These are phyloP conservation scores for Lasiosphaeria ovina DNA, from an alignment of 495 filamentous ascomycete species.

Conservation along the genomic window DNA sequence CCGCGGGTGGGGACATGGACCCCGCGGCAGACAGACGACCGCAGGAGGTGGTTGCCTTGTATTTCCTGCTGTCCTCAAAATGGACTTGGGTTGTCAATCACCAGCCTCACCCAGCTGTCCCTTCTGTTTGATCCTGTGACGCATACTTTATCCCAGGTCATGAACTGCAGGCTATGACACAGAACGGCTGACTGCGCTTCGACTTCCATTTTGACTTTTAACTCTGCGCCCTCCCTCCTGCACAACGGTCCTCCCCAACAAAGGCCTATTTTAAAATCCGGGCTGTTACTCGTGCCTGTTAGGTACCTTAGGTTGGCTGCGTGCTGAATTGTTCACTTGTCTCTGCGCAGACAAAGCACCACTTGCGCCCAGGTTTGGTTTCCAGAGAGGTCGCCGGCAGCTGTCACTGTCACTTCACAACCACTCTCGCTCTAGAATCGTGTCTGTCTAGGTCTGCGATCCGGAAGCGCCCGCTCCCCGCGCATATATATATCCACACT, in stretches of 20 bases:
- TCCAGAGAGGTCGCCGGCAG: too few relatives aligned
- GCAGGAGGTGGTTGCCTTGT: neutral
- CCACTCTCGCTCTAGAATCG: too few relatives aligned
- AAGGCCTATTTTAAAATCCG: too few relatives aligned
- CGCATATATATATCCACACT: too few relatives aligned
- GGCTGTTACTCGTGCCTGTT: too few relatives aligned
- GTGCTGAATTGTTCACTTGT: too few relatives aligned
- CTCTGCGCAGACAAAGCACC: too few relatives aligned
- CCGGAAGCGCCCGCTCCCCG: neutral
- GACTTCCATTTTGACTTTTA: neutral
- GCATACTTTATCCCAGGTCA: constrained; percentile 5
- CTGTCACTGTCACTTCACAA: too few relatives aligned
- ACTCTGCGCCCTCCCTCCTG: neutral
- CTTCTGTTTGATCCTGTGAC: constrained; percentile 12
- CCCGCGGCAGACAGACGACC: too few relatives aligned
- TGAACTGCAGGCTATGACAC: constrained; percentile 12
- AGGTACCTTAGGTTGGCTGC: too few relatives aligned
- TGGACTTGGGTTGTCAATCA: neutral
- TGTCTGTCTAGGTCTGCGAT: neutral
- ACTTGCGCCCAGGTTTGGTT: too few relatives aligned
- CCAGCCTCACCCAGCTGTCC: neutral
- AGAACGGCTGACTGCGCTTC: constrained; percentile 9
- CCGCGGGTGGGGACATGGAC: neutral
- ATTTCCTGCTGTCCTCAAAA: neutral
- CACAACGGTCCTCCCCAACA: too few relatives aligned